phyloP scores from a whole-genome alignment of 2,329 filamentous ascomycete species.

The Geosmithia putterillii region DNA sequence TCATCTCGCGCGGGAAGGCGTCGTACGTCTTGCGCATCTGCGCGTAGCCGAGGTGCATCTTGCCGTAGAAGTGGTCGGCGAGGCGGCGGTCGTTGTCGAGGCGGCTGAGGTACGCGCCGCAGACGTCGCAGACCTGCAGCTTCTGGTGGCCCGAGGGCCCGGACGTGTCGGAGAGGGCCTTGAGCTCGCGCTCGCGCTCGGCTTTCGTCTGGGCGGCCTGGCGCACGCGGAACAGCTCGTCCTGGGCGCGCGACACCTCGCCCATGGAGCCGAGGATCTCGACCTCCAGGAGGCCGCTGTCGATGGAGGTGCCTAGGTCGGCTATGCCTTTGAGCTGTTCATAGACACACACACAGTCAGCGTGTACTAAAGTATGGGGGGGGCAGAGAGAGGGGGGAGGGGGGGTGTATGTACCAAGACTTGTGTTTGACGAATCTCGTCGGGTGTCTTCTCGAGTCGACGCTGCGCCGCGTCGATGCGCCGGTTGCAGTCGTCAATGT shows the following conservation, averaged over 20 bases:
- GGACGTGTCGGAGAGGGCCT: conserved; percentile 79
- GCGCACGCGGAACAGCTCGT: conserved; percentile 78
- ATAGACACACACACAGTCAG: neutral
- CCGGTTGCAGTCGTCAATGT: conserved; percentile 93
- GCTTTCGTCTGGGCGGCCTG: conserved; percentile 70
- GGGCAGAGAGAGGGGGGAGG: no score
- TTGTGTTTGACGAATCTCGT: conserved; percentile 94
- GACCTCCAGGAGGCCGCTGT: conserved; percentile 74
- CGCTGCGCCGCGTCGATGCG: conserved; percentile 85
- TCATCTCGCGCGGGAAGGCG: conserved; percentile 74
- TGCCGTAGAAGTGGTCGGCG: conserved; percentile 97
- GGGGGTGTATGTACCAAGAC: conserved; percentile 41
- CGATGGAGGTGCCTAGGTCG: conserved; percentile 67
- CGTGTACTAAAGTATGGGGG: no score
- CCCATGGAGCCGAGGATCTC: conserved; percentile 73
- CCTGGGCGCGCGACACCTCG: conserved; percentile 68
- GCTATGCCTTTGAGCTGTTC: conserved; percentile 63
- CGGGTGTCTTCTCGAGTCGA: conserved; percentile 88
- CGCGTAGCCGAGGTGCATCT: conserved; percentile 97
- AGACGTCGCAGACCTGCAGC: conserved; percentile 96
- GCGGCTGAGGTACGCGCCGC: conserved; percentile 83
- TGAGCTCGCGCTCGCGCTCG: conserved; percentile 78
- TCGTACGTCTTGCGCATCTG: conserved; percentile 95
- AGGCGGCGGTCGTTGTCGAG: conserved; percentile 89
- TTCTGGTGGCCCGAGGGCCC: conserved; percentile 95